These are phyloP conservation scores for Dujonia santamariae DNA, from an alignment of 1,139 yeast species.

Conservation along the genomic window DNA sequence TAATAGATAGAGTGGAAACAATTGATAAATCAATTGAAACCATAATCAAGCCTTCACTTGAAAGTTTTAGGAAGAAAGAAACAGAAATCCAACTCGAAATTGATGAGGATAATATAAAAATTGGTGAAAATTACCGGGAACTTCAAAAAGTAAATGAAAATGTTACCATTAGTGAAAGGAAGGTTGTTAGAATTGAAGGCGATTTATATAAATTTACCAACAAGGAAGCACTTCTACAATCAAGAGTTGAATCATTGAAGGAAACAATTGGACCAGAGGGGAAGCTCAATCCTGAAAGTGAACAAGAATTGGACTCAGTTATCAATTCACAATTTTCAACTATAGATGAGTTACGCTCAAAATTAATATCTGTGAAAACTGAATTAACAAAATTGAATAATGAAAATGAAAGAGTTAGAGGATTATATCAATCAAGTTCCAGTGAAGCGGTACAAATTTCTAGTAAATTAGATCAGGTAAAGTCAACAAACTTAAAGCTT, in stretches of 20 bases:
- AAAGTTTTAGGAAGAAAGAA: constrained; percentile 37
- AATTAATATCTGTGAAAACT: constrained; percentile 21
- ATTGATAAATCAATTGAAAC: constrained; percentile 27
- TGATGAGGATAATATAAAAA: constrained; percentile 47
- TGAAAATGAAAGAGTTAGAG: constrained; percentile 42
- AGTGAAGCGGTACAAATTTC: constrained; percentile 55
- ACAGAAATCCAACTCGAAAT: constrained; percentile 47
- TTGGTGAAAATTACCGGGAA: constrained; percentile 47
- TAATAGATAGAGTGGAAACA: constrained; percentile 33
- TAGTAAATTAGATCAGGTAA: constrained; percentile 24
- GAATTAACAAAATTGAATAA: constrained; percentile 25
- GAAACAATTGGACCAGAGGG: constrained; percentile 6
- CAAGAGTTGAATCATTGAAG: constrained; percentile 14
- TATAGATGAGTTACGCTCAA: constrained; percentile 27
- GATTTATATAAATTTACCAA: not conserved
- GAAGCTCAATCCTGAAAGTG: constrained; percentile 11
- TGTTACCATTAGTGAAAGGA: constrained; percentile 45
- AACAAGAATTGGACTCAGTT: constrained; percentile 7
- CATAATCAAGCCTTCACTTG: constrained; percentile 22
- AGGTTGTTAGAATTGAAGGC: constrained; percentile 38
- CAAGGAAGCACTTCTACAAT: not conserved
- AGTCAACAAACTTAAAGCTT: constrained; percentile 25
- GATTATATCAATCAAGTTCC: constrained; percentile 51
- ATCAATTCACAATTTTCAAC: constrained; percentile 24
- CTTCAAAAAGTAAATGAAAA: constrained; percentile 48